Base-by-base conservation (phyloP, 106 monocot genomes). In the Posidonia australis region DNA sequence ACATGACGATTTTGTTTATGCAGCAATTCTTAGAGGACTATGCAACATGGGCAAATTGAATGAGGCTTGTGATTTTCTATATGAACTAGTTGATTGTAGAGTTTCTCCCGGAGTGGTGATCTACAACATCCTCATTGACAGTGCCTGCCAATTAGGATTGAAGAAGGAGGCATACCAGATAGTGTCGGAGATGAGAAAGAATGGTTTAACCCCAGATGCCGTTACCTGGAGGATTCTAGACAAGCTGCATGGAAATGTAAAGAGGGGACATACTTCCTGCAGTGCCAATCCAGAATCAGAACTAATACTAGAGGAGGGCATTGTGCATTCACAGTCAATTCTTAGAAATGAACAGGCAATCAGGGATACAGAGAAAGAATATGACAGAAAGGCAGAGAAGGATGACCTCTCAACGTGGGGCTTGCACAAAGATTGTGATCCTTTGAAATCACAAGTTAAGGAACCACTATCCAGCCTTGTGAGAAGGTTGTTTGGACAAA, bases 221-320 rank as follows among this genome's bases (percentile, higher is more conserved):
- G 81, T 90, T 42, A 87, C 90, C 13, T 98, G 96, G 96, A 90
- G 96, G 76, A 82, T 82, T 60, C 67, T 98, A 30, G 77, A 77
- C 48, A 81, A 73, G 51, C 66, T 98, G 32, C 90, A 87, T 72
- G 59, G 70, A 30, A 43, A 56, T 32, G 55, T 58, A 46, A 77
- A 36, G 9, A 30, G 30, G 59, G 67, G 47, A 0, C 27, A 29
- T 31, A 22, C 11, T 13, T 28, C 16, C 47, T 20, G 31, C 24
- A 19, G 61, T 71, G 44, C 13, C 69, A 61, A 21, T 66, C 9
- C 43, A 19, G 65, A 63, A 51, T 61, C 46, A 18, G 18, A 36
- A 54, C 16, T n/a, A 18, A 22, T 10, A 30, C n/a, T 17, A 41
- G 61, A 28, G 29, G 65, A 77, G 30, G 30, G 3, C 10, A 29